These are phyloP conservation scores for Scedosporium apiospermum DNA, from an alignment of 2,329 filamentous ascomycete genomes.

Conservation along the genomic window DNA sequence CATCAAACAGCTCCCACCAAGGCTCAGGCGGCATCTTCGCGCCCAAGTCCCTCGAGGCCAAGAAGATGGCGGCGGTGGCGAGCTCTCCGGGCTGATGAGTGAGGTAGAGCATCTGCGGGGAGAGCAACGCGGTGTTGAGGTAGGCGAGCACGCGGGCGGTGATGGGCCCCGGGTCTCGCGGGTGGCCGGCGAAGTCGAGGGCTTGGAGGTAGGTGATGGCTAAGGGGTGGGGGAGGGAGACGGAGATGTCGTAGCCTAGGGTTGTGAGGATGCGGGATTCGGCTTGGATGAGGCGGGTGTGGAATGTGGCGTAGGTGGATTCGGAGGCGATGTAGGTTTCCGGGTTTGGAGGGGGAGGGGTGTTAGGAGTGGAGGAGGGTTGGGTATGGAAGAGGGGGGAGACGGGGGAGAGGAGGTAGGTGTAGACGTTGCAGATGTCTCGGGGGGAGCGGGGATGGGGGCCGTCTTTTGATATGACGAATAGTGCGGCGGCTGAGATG, in stretches of 20 bases:
- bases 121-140: constrained; percentile 78
- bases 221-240: constrained; percentile 75
- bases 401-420: constrained; percentile 60
- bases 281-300: constrained; percentile 55
- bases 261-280: constrained; percentile 70
- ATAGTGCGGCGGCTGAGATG: constrained; percentile 71
- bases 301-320: constrained; percentile 56
- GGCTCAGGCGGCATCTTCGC: constrained; percentile 72
- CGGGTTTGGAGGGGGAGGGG: constrained; percentile 29
- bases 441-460: constrained; percentile 66
- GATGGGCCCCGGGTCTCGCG: constrained; percentile 4
- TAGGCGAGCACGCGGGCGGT: constrained; percentile 57
- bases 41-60: constrained; percentile 68
- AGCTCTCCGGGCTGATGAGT: constrained; percentile 84
- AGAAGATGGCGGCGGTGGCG: constrained; percentile 82
- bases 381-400: constrained; percentile 41
- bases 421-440: constrained; percentile 76
- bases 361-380: constrained; percentile 19
- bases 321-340: constrained; percentile 63
- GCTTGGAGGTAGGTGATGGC: constrained; percentile 90
- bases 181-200: constrained; percentile 52
- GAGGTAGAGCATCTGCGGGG: constrained; percentile 79
- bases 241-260: constrained; percentile 74
- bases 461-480: constrained; percentile 74
- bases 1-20: constrained; percentile 99